Evolutionary conservation across 208 protist species (phyloP).

Genomic region (Tritrichomonas foetus): DNA sequence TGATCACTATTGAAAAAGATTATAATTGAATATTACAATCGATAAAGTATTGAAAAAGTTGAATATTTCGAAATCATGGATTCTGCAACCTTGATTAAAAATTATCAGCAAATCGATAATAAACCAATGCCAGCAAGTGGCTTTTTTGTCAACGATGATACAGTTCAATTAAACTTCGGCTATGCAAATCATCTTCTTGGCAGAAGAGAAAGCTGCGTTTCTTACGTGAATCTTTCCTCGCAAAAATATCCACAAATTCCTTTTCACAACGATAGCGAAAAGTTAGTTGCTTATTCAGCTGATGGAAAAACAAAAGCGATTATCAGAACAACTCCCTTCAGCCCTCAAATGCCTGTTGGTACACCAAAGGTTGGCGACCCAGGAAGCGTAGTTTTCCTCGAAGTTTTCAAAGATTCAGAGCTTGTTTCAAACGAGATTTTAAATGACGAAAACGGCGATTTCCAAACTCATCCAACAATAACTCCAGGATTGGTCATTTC

Average conservation of each 20-base stretch:
- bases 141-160: not conserved
- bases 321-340: not conserved
- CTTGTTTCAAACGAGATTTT: not conserved
- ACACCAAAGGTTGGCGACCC: not conserved
- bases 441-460: not conserved
- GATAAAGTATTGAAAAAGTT: too few relatives aligned
- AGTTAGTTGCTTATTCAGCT: not conserved
- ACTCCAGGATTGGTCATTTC: not conserved
- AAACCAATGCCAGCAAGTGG: not conserved
- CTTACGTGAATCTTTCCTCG: too few relatives aligned
- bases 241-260: not conserved
- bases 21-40: too few relatives aligned
- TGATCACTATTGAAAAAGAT: too few relatives aligned
- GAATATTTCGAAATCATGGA: too few relatives aligned
- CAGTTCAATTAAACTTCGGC: not conserved
- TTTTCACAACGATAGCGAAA: not conserved
- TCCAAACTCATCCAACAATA: not conserved
- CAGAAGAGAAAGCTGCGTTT: not conserved
- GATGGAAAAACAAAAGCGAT: not conserved
- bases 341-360: not conserved
- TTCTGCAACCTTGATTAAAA: not conserved
- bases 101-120: not conserved
- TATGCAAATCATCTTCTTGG: not conserved
- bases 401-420: not conserved
- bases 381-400: not conserved